Evolutionary conservation across 2,329 filamentous ascomycete genomes (phyloP).

Genomic region (Byssothecium circinans): DNA sequence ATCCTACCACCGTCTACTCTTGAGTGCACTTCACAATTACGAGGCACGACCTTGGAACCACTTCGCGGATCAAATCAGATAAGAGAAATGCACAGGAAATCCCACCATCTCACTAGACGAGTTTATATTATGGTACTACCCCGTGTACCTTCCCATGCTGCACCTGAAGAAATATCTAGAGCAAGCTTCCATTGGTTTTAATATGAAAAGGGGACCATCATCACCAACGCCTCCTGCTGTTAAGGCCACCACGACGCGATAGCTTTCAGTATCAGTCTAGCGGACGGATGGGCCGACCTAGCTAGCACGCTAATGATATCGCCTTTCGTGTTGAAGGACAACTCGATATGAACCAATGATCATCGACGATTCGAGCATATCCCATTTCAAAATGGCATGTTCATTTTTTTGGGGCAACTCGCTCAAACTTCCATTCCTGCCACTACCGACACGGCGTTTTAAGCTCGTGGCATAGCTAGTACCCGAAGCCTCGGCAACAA

Average conservation of each 20-base stretch:
- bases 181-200: conserved; percentile 53
- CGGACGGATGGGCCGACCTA: conserved; percentile 33
- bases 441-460: no score
- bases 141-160: conserved; percentile 51
- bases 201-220: conserved; percentile 38
- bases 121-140: background rate
- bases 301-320: conserved; percentile 40
- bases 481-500: no score
- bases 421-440: no score
- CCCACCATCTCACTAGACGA: background rate
- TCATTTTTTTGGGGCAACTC: no score
- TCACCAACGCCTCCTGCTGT: conserved; percentile 36
- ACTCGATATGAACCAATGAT: background rate
- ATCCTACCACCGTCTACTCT: conserved; percentile 35
- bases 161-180: conserved; percentile 53
- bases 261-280: conserved; percentile 40
- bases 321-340: conserved; percentile 15
- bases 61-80: background rate
- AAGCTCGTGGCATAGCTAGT: no score
- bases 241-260: conserved; percentile 16
- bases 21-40: background rate
- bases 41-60: background rate
- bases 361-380: background rate
- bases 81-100: background rate
- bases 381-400: no score